Evolutionary conservation across 1,284 basidiomycete species (phyloP).

Genomic region (Puccinia coronata): DNA sequence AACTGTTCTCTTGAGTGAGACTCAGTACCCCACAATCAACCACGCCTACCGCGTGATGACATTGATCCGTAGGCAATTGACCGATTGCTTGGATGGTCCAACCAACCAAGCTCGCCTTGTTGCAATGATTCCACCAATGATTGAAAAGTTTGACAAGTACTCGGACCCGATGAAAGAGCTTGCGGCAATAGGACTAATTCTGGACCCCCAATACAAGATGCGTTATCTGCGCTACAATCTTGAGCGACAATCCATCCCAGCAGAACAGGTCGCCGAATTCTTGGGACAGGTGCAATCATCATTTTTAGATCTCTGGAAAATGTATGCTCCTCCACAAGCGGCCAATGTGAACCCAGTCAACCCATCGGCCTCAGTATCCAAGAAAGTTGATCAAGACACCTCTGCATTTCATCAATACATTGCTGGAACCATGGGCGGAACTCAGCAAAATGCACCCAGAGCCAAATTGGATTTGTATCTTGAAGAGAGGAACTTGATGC

Average conservation of each 20-base stretch:
- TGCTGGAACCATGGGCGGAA: no score
- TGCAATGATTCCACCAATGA: no score
- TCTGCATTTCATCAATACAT: not conserved
- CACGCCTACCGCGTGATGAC: no score
- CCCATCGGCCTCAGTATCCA: not conserved
- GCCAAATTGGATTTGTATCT: slow-evolving; percentile 11
- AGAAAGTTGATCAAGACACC: not conserved
- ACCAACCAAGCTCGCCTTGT: no score
- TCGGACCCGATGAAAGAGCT: not conserved
- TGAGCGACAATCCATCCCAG: not conserved
- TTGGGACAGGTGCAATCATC: not conserved
- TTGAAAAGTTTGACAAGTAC: no score
- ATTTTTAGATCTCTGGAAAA: not conserved
- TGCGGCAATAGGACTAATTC: no score
- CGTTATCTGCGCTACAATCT: not conserved
- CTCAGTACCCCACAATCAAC: not conserved
- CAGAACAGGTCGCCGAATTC: not conserved
- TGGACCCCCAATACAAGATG: slow-evolving; percentile 6
- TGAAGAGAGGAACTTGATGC: no score
- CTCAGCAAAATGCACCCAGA: not conserved
- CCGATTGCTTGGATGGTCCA: not conserved
- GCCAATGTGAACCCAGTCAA: no score
- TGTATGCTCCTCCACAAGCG: no score
- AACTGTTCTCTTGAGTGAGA: not conserved
- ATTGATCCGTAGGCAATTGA: not conserved